A percentile compares a stretch with the other conserved stretches of the same genome.
Conservation (phyloP, 148 eudicot species). For the Oxyria digyna region DNA sequence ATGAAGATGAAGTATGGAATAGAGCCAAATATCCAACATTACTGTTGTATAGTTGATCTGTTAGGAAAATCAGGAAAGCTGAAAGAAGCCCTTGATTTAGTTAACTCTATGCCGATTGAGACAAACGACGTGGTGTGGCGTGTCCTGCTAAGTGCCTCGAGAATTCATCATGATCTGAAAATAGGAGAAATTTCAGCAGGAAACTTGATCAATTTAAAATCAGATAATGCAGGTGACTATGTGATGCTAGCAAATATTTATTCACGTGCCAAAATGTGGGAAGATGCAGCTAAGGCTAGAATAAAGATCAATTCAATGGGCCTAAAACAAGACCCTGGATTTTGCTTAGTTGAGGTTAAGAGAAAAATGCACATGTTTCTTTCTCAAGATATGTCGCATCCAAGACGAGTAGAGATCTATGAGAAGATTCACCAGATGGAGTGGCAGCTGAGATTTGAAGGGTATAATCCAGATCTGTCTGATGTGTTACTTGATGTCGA, state of each 20-base stretch:
- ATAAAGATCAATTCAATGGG: constrained; percentile 22
- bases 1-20: constrained; percentile 36
- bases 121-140: constrained; percentile 56
- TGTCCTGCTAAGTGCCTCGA: constrained; percentile 33
- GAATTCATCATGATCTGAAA: constrained; percentile 29
- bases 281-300: constrained; percentile 25
- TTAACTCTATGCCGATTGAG: constrained; percentile 36
- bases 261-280: constrained; percentile 38
- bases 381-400: constrained; percentile 32
- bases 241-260: constrained; percentile 41
- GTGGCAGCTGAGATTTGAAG: constrained; percentile 65
- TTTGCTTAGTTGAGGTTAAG: constrained; percentile 35
- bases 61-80: constrained; percentile 43
- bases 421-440: constrained; percentile 64
- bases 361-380: constrained; percentile 34
- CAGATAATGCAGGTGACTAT: constrained; percentile 33
- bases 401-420: constrained; percentile 25
- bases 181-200: constrained; percentile 29
- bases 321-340: constrained; percentile 29
- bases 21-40: constrained; percentile 43
- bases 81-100: constrained; percentile 34
- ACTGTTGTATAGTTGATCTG: constrained; percentile 52
- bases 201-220: constrained; percentile 20
- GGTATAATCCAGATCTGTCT: constrained; percentile 41
- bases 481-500: constrained; percentile 32